phyloP scores from a whole-genome alignment of 106 monocot species.

The Dendrobium huoshanense region DNA sequence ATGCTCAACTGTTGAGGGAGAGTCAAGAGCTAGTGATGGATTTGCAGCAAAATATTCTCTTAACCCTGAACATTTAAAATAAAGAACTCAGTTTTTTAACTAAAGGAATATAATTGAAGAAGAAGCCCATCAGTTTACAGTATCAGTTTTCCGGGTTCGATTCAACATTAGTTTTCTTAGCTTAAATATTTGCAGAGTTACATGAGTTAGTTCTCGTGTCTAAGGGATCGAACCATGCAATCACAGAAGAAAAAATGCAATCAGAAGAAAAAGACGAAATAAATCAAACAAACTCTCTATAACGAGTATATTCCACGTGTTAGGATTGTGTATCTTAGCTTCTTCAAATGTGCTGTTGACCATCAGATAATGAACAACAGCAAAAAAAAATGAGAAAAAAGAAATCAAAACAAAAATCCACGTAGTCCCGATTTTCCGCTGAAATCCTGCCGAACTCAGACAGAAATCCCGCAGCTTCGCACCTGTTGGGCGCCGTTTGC shows the following conservation, averaged over 20 bases:
- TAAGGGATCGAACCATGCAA: background rate
- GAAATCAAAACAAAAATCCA: too few relatives aligned
- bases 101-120: background rate
- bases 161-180: background rate
- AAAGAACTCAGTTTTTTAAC: background rate
- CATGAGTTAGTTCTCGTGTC: background rate
- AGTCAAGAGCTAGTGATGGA: constrained; percentile 46
- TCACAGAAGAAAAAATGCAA: background rate
- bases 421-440: too few relatives aligned
- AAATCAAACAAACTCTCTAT: constrained; percentile 2
- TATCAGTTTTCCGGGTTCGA: background rate
- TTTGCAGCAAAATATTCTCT: constrained; percentile 85
- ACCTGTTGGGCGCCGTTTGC: too few relatives aligned
- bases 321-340: background rate
- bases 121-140: background rate
- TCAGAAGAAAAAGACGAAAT: background rate
- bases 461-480: too few relatives aligned
- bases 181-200: background rate
- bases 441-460: too few relatives aligned
- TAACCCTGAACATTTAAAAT: constrained; percentile 40
- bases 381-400: too few relatives aligned
- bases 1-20: constrained; percentile 34
- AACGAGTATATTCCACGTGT: background rate
- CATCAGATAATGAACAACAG: too few relatives aligned
- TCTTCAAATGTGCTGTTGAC: too few relatives aligned